phyloP scores from a whole-genome alignment of 805 yeast species.

The Candida silvatica region DNA sequence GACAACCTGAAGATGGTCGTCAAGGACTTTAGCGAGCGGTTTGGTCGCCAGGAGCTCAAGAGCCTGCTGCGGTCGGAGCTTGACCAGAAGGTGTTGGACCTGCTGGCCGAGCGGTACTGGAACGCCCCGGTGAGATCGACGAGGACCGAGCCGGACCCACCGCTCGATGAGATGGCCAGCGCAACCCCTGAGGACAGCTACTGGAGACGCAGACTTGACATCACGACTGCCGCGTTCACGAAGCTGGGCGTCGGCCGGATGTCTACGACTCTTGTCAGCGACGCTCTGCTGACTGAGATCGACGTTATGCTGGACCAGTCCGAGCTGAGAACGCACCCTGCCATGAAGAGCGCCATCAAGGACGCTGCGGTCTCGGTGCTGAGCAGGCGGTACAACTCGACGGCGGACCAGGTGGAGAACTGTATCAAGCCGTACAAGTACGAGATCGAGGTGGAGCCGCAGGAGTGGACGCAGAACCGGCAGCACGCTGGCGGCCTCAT shows the following conservation, averaged over 20 bases:
- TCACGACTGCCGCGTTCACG: slow-evolving; percentile 75
- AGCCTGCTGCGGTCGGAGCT: slow-evolving; percentile 72
- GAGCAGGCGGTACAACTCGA: slow-evolving; percentile 70
- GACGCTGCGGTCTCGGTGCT: slow-evolving; percentile 82
- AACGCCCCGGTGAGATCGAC: slow-evolving; percentile 40
- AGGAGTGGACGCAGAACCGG: slow-evolving; percentile 83
- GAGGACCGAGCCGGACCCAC: slow-evolving; percentile 32
- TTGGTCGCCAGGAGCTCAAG: slow-evolving; percentile 76
- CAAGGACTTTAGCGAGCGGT: slow-evolving; percentile 76
- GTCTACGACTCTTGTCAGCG: slow-evolving; percentile 75
- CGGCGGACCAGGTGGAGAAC: slow-evolving; percentile 98
- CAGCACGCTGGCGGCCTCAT: slow-evolving; percentile 68
- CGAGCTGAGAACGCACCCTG: slow-evolving; percentile 75
- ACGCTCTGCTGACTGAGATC: slow-evolving; percentile 71
- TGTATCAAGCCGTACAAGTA: slow-evolving; percentile 97
- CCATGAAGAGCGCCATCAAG: slow-evolving; percentile 69
- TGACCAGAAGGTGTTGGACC: slow-evolving; percentile 83
- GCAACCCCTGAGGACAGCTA: slow-evolving; percentile 60
- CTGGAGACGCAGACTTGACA: slow-evolving; percentile 85
- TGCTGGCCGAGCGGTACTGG: slow-evolving; percentile 91
- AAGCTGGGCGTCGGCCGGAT: slow-evolving; percentile 91
- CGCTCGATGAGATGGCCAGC: slow-evolving; percentile 45
- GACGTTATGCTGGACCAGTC: slow-evolving; percentile 66
- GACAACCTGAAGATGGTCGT: slow-evolving; percentile 80
- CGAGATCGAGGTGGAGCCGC: slow-evolving; percentile 91